These are phyloP conservation scores for Nicotiana undulata DNA, from an alignment of 257 asterid genomes.

Conservation along the genomic window DNA sequence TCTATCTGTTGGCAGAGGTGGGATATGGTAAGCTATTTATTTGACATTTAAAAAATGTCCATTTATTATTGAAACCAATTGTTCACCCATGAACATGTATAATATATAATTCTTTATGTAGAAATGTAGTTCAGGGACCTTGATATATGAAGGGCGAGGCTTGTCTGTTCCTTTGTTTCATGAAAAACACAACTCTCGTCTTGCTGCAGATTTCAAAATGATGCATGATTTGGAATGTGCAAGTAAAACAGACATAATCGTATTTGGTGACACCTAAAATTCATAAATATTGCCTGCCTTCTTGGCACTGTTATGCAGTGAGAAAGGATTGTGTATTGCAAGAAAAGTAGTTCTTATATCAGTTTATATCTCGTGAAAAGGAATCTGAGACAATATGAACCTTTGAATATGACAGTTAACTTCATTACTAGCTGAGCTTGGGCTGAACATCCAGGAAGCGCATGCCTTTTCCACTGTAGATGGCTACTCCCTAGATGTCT, in stretches of 20 bases:
- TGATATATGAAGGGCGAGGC: background rate
- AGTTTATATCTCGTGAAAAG: slow-evolving; percentile 3
- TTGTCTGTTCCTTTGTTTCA: background rate
- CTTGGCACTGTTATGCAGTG: background rate
- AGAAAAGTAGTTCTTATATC: background rate
- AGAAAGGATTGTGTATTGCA: background rate
- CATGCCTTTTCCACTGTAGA: slow-evolving; percentile 93
- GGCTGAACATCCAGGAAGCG: slow-evolving; percentile 96
- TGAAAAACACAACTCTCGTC: background rate
- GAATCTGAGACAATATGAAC: slow-evolving; percentile 10
- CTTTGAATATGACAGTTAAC: slow-evolving; percentile 67
- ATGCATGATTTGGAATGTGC: background rate
- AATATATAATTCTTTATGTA: background rate
- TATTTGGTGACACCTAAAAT: background rate
- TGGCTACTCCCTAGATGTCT: slow-evolving; percentile 94
- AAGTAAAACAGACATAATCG: background rate
- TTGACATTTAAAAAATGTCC: background rate
- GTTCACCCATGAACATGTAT: background rate
- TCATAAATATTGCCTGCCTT: background rate
- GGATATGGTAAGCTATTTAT: background rate
- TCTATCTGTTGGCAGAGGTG: background rate
- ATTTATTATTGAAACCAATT: background rate
- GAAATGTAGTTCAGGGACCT: background rate
- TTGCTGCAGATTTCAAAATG: background rate
- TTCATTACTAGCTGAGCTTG: slow-evolving; percentile 82